Evolutionary conservation across 208 protist species (phyloP).

Genomic region (Jaenimonas drosophilae): DNA sequence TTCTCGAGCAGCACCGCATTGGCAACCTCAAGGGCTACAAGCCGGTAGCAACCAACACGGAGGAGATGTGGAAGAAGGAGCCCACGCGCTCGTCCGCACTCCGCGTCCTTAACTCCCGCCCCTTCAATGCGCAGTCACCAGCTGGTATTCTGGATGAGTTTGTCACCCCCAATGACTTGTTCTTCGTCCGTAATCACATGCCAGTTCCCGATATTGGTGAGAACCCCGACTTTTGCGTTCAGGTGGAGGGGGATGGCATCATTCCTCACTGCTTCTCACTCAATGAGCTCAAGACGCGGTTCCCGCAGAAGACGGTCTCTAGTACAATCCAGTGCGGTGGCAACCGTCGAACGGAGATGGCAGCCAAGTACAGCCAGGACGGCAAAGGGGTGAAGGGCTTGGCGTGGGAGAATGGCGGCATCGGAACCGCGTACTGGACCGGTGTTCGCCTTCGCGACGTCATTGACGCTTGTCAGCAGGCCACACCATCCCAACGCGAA

Average conservation of each 20-base stretch:
- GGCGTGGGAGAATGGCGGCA: constrained; percentile 33
- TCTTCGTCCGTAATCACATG: constrained; percentile 76
- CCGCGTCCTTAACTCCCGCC: constrained; percentile 22
- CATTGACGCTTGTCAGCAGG: constrained; percentile 14
- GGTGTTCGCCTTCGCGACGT: constrained; percentile 58
- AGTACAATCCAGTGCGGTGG: constrained; percentile 67
- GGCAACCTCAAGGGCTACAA: constrained; percentile 25
- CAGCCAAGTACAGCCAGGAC: constrained; percentile 3
- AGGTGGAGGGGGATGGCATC: constrained; percentile 24
- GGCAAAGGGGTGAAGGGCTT: constrained; percentile 33
- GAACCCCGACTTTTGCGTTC: constrained; percentile 16
- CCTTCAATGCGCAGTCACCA: constrained; percentile 59
- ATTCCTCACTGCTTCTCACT: constrained; percentile 27
- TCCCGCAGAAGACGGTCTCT: constrained; percentile 22
- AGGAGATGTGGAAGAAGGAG: constrained; percentile 24
- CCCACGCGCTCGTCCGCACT: constrained; percentile 22
- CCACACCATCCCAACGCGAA: constrained; percentile 1
- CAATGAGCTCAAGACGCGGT: constrained; percentile 36
- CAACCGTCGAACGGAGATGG: constrained; percentile 55
- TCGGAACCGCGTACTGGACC: constrained; percentile 50
- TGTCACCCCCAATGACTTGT: constrained; percentile 66
- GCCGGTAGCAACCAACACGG: constrained; percentile 5
- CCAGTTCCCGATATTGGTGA: constrained; percentile 43
- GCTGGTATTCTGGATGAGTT: constrained; percentile 21
- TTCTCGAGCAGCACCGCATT: constrained; percentile 25